Conservation (phyloP, 768 basidiomycete genomes). For the Russula virescens region DNA sequence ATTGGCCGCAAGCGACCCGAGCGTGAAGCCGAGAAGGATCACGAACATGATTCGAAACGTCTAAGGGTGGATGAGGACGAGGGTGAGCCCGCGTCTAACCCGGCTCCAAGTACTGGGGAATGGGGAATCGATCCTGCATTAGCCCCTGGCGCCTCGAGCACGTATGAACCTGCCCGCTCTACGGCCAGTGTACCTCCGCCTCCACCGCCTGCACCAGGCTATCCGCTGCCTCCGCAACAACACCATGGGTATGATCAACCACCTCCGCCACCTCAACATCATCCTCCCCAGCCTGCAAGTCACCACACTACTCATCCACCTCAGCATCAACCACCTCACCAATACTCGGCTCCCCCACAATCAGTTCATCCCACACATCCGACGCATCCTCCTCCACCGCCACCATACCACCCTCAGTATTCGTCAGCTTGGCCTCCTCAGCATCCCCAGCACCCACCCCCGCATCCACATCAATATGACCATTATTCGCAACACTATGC, state of each 20-base stretch:
- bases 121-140: slow-evolving; percentile 23
- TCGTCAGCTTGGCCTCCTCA: slow-evolving; percentile 17
- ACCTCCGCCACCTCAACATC: slow-evolving; percentile 21
- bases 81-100: slow-evolving; percentile 11
- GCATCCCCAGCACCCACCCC: slow-evolving; percentile 17
- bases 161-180: slow-evolving; percentile 20
- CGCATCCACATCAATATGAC: slow-evolving; percentile 18
- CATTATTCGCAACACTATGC: slow-evolving; percentile 18
- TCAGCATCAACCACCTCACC: slow-evolving; percentile 20
- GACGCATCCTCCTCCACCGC: slow-evolving; percentile 15
- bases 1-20: slow-evolving; percentile 19
- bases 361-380: slow-evolving; percentile 22
- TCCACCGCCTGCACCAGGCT: slow-evolving; percentile 15
- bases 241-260: slow-evolving; percentile 18
- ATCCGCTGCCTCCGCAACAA: slow-evolving; percentile 6
- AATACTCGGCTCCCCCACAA: slow-evolving; percentile 19
- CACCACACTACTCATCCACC: slow-evolving; percentile 16
- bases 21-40: slow-evolving; percentile 24
- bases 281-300: slow-evolving; percentile 9
- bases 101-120: slow-evolving; percentile 16
- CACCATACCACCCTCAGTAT: slow-evolving; percentile 16
- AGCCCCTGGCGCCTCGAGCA: slow-evolving; percentile 12
- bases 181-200: slow-evolving; percentile 21
- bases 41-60: slow-evolving; percentile 21
- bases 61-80: slow-evolving; percentile 21